These are phyloP conservation scores for Gentiana macrophylla DNA, from an alignment of 257 asterid species.

Conservation along the genomic window DNA sequence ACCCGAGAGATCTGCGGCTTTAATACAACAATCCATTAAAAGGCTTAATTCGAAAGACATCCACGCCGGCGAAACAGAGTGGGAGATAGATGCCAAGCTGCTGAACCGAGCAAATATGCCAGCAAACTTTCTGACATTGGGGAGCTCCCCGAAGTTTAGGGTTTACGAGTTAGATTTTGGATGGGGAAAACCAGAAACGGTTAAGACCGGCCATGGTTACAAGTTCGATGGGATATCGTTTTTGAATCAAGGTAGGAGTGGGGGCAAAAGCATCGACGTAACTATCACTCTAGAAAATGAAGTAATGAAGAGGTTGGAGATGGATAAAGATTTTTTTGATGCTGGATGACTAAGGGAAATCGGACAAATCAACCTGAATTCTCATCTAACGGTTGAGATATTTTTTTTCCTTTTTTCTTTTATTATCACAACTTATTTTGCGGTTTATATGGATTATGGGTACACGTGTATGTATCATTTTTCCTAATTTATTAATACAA, in stretches of 20 bases:
- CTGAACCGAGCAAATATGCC: slow-evolving; percentile 82
- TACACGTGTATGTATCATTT: no score
- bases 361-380: no score
- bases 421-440: no score
- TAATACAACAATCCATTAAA: slow-evolving; percentile 62
- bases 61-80: slow-evolving; percentile 48
- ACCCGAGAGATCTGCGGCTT: slow-evolving; percentile 60
- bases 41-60: slow-evolving; percentile 62
- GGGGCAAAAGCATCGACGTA: no score
- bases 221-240: no score
- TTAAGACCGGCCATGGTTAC: no score
- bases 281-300: not conserved
- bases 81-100: slow-evolving; percentile 49
- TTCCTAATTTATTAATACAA: no score
- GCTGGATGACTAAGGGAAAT: no score
- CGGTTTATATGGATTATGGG: no score
- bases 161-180: slow-evolving; percentile 94
- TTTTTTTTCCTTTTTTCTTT: no score
- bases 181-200: slow-evolving; percentile 66
- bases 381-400: no score
- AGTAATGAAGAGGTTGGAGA: slow-evolving; percentile 80
- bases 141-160: slow-evolving; percentile 92
- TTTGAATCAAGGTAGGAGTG: no score
- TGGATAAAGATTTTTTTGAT: slow-evolving; percentile 59
- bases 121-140: slow-evolving; percentile 87